Percentiles rank a stretch among this genome's conserved stretches.
Evolutionary conservation across 2,329 filamentous ascomycete species (phyloP).

Genomic region (Macrophomina phaseolina): DNA sequence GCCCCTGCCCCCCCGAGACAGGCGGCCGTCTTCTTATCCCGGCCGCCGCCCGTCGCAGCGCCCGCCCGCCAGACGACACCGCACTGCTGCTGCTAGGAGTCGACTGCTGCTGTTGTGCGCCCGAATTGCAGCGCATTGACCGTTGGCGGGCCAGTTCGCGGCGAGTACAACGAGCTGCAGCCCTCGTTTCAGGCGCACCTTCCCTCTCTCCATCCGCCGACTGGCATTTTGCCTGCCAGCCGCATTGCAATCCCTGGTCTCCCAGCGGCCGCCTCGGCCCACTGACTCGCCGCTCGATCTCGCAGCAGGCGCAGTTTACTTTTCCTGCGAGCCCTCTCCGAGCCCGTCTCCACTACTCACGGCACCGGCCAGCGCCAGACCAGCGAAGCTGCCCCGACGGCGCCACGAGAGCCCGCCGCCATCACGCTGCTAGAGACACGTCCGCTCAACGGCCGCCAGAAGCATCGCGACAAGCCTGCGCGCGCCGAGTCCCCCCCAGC

Average conservation of each 20-base stretch:
- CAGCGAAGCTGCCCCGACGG: slow-evolving; percentile 25
- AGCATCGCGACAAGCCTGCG: slow-evolving; percentile 5
- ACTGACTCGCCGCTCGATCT: slow-evolving; percentile 26
- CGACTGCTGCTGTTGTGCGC: slow-evolving; percentile 22
- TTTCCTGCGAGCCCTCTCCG: slow-evolving; percentile 22
- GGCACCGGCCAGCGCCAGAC: slow-evolving; percentile 20
- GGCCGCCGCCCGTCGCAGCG: slow-evolving; percentile 17
- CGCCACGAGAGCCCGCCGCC: slow-evolving; percentile 20
- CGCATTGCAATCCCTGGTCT: slow-evolving; percentile 25
- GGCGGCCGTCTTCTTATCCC: slow-evolving; percentile 12
- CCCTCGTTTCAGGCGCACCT: slow-evolving; percentile 28
- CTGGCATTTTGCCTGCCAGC: slow-evolving; percentile 23
- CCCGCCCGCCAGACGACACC: neutral
- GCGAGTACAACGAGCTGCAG: slow-evolving; percentile 25
- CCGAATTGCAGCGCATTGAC: slow-evolving; percentile 26
- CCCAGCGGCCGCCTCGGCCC: slow-evolving; percentile 25
- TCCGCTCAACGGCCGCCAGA: slow-evolving; percentile 23
- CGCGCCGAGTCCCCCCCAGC: slow-evolving; percentile 11
- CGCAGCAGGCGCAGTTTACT: slow-evolving; percentile 10
- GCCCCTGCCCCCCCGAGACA: slow-evolving; percentile 21
- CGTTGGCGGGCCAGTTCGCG: slow-evolving; percentile 22
- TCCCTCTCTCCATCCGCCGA: slow-evolving; percentile 28
- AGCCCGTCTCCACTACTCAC: slow-evolving; percentile 21
- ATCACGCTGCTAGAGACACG: slow-evolving; percentile 20
- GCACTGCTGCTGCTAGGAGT: neutral